phyloP scores from a whole-genome alignment of 495 filamentous ascomycete species.

The Tuber aestivum region DNA sequence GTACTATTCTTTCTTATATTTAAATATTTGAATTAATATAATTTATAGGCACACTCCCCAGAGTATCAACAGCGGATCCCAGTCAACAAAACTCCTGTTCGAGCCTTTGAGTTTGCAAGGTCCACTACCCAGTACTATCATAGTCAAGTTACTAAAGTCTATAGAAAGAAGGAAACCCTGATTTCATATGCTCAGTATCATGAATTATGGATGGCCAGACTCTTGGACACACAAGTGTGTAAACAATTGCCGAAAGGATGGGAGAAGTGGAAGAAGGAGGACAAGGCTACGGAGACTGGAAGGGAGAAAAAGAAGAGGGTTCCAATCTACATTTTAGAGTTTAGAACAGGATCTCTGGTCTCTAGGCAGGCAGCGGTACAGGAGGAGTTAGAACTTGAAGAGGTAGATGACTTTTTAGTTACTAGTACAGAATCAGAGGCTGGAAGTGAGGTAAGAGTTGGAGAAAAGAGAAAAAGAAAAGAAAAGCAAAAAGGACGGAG shows the following conservation, averaged over 20 bases:
- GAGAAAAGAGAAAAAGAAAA: neutral
- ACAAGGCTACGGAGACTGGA: too few species aligned
- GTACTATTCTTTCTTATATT: neutral
- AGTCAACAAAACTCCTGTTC: neutral
- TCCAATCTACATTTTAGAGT: conserved; percentile 10
- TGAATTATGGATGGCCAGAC: neutral
- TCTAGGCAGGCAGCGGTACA: neutral
- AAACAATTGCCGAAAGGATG: neutral
- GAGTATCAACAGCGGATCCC: conserved; percentile 7
- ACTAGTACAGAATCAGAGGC: neutral
- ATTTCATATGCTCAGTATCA: neutral
- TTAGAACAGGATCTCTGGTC: neutral
- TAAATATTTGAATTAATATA: neutral
- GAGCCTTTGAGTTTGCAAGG: conserved; percentile 10
- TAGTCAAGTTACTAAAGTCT: conserved; percentile 8
- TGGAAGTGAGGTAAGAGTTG: neutral
- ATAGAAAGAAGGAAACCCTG: neutral
- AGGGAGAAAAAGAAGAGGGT: conserved; percentile 6
- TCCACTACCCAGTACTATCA: conserved; percentile 5
- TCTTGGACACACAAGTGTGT: neutral
- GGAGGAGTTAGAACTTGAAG: neutral
- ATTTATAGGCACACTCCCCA: neutral
- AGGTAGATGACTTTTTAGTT: neutral
- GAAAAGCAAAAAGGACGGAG: neutral
- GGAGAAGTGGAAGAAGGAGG: neutral